Base-by-base conservation (phyloP, 768 basidiomycete genomes). In the Cystobasidium onofrii region DNA sequence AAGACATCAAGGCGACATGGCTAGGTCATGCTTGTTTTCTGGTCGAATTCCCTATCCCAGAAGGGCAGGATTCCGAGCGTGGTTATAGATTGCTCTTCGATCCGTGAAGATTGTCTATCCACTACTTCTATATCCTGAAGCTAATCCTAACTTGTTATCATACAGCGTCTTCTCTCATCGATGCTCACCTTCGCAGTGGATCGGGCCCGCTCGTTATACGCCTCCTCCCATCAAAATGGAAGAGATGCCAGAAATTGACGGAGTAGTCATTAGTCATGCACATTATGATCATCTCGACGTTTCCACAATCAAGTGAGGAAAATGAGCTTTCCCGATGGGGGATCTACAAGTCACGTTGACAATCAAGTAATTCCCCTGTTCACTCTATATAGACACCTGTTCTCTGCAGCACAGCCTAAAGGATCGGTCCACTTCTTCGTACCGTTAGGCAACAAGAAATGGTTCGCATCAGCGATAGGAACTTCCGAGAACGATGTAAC, bases 171-270 rank as follows among this genome's bases (percentile, higher is more conserved):
- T 80, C 64, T 76, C 76, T 6, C 70, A 80, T 31, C 64, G 81
- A 29, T 82, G 81, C 73, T 77, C 76, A 20, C 81, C 81, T 0
- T 67, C 66, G 6, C 77, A 79, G 27, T 76, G 75, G 50, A 31
- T 76, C 15, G 77, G 79, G 0, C 75, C 76, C 4, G 44, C 71
- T n/a, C 10, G 62, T 27, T 29, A 66, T 52, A 44, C 74, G 77
- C 78, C 82, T 2, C 80, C 85, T 0, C 84, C 86, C 0, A 86
- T 86, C 63, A 78, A 82, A 23, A 82, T 87, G 27, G 82, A 85
- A 54, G 86, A 87, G 2, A 82, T 88, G 55, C 87, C 88, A 0
- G 84, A 87, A 52, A 78, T 88, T 20, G 87, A 88, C 77, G 84
- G 84, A n/a, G 83, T 88, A 36, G 84, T 87, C 6, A 86, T 88